Evolutionary conservation across 2,329 filamentous ascomycete species (phyloP).

Genomic region (Cladosporium sp.): DNA sequence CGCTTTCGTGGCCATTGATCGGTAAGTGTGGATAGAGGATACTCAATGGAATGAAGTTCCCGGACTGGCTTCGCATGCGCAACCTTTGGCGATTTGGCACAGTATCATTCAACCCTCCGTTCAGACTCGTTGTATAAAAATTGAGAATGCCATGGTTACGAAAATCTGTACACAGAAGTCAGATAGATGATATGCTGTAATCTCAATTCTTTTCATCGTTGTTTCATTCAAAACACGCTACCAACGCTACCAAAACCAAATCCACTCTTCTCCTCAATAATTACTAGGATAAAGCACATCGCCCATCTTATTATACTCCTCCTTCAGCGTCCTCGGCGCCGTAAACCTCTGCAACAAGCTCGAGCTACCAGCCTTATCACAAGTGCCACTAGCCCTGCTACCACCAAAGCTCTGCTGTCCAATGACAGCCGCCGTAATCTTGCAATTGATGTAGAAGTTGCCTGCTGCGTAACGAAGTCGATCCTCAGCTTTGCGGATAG

Average conservation of each 20-base stretch:
- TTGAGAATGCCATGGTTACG: no score
- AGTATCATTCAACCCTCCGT: no score
- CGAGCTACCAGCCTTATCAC: constrained; percentile 55
- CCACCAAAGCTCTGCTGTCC: constrained; percentile 45
- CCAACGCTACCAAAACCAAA: background rate
- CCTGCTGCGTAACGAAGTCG: constrained; percentile 68
- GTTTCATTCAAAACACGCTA: background rate
- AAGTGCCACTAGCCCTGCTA: constrained; percentile 53
- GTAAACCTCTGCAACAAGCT: constrained; percentile 52
- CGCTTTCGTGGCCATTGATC: no score
- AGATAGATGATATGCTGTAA: background rate
- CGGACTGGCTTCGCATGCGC: no score
- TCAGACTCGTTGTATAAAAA: no score
- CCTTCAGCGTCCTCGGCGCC: constrained; percentile 54
- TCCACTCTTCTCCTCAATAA: background rate
- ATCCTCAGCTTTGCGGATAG: constrained; percentile 65
- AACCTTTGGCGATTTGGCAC: no score
- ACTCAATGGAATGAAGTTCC: no score
- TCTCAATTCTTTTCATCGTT: background rate
- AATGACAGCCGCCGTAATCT: constrained; percentile 54
- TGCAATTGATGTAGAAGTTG: constrained; percentile 85
- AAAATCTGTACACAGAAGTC: no score
- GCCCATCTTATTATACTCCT: constrained; percentile 48
- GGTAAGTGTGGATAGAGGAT: no score
- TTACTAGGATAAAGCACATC: constrained; percentile 53